Conservation (phyloP, 2,329 filamentous ascomycete genomes). For the Eurotiales sp. region DNA sequence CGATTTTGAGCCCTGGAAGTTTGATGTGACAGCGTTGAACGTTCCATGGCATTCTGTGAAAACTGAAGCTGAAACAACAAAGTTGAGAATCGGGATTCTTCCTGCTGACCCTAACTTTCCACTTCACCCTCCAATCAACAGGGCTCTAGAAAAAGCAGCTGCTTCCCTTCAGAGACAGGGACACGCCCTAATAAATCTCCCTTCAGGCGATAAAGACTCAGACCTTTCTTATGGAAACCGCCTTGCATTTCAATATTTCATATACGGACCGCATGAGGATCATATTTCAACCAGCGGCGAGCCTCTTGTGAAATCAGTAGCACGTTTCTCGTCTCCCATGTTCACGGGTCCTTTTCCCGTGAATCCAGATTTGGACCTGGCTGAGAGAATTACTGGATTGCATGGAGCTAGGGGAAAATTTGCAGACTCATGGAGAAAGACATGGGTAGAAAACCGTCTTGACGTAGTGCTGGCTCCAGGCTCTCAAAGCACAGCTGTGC, state of each 20-base stretch:
- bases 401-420: not conserved
- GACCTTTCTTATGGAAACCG: not conserved
- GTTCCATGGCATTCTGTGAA: slow-evolving; percentile 24
- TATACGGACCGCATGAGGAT: slow-evolving; percentile 2
- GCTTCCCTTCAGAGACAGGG: not conserved
- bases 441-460: slow-evolving; percentile 38
- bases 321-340: slow-evolving; percentile 20
- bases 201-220: not conserved
- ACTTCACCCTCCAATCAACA: slow-evolving; percentile 54
- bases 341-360: slow-evolving; percentile 12
- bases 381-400: not conserved
- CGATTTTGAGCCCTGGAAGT: slow-evolving; percentile 19
- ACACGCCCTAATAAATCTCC: not conserved
- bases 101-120: slow-evolving; percentile 29
- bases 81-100: slow-evolving; percentile 36
- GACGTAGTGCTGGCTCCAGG: slow-evolving; percentile 49
- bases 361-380: not conserved
- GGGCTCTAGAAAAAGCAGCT: slow-evolving; percentile 43
- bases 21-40: slow-evolving; percentile 23
- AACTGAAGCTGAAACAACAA: slow-evolving; percentile 9
- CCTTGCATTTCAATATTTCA: slow-evolving; percentile 11
- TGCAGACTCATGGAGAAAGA: slow-evolving; percentile 35
- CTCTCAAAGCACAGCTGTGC: slow-evolving; percentile 48
- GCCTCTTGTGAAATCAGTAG: slow-evolving; percentile 34
- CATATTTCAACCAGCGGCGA: not conserved